phyloP scores from a whole-genome alignment of 2,329 filamentous ascomycete species.

The Paecilomyces formosus region DNA sequence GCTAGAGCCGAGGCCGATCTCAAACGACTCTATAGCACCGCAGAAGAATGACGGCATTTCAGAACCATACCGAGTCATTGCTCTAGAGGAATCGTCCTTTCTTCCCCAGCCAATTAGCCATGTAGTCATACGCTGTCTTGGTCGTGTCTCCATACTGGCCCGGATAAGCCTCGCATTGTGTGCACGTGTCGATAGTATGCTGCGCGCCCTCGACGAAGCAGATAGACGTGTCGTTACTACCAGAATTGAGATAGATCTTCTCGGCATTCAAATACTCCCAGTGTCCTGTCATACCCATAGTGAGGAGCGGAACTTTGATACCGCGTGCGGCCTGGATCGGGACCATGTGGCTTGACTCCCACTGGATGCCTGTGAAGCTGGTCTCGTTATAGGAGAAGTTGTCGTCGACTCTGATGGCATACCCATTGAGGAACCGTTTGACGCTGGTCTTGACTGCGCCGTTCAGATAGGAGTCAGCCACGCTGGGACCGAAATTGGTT shows the following conservation, averaged over 20 bases:
- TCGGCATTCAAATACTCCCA: slow-evolving; percentile 14
- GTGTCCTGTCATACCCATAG: slow-evolving; percentile 12
- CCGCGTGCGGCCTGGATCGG: slow-evolving; percentile 7
- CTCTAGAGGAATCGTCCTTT: slow-evolving; percentile 1
- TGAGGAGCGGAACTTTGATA: slow-evolving; percentile 10
- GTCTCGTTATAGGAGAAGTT: not conserved
- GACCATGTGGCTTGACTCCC: slow-evolving; percentile 10
- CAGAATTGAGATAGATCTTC: slow-evolving; percentile 10
- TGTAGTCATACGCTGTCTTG: slow-evolving; percentile 11
- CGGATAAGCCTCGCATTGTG: slow-evolving; percentile 12
- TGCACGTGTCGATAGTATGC: slow-evolving; percentile 12
- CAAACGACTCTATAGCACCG: too few relatives aligned
- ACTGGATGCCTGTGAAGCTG: slow-evolving; percentile 9
- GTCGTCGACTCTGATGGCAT: not conserved
- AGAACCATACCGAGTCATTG: not conserved
- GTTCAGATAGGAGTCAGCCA: not conserved
- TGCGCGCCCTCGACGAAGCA: slow-evolving; percentile 13
- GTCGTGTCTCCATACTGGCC: slow-evolving; percentile 13
- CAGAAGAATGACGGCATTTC: too few relatives aligned
- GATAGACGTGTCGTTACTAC: slow-evolving; percentile 10
- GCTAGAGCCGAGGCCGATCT: too few relatives aligned
- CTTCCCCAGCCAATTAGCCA: slow-evolving; percentile 9
- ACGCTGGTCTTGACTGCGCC: not conserved
- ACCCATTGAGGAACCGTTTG: not conserved
- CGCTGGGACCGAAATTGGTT: not conserved